Evolutionary conservation across 306 rosid genomes (phyloP), one percentile per base, ranked within the genome.

Genomic region (Vigna radiata): DNA sequence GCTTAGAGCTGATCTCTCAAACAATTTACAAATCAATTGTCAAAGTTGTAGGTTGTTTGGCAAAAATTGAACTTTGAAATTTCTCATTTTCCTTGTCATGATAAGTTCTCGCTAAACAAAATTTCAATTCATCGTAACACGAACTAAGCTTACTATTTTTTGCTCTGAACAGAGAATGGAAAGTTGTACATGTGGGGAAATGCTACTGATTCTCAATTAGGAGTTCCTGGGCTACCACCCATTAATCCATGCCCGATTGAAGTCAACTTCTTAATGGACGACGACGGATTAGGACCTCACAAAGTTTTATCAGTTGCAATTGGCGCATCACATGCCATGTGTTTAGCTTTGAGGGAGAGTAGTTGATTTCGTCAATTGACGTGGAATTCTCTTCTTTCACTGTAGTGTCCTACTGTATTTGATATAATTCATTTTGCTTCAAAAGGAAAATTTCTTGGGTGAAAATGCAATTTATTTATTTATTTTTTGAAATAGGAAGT

Each of bases 111-210:
- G 7, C 13, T 7, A 52, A 18, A 10, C 13, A 29, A 27, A 8
- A 39, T 72, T 63, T 43, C 48, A 48, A 29, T 73, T 71, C 63
- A 58, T 55, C 31, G 46, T 58, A 50, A 47, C 61, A 33, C 61
- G 27, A 46, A 53, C 21, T 81, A 73, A 62, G 47, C 68, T 18
- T 50, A 0, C 48, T 68, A 41, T 16, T 75, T 82, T 75, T 76
- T 13, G 67, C 80, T 84, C 37, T 70, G 64, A 72, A 70, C 87
- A 95, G 98, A 85, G 75, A 78, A 74, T 75, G 97, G 99, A 17
- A 92, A 88, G 89, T 77, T 92, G 85, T 95, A 80, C 84, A 87
- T 84, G 91, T 90, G 99, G 97, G 96, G 97, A 82, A 89, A 95
- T 82, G 81, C 94, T 23, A 75, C 52, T 56, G 97, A 92, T 82